phyloP scores from a whole-genome alignment of 495 filamentous ascomycete species.

The Neurospora africana region DNA sequence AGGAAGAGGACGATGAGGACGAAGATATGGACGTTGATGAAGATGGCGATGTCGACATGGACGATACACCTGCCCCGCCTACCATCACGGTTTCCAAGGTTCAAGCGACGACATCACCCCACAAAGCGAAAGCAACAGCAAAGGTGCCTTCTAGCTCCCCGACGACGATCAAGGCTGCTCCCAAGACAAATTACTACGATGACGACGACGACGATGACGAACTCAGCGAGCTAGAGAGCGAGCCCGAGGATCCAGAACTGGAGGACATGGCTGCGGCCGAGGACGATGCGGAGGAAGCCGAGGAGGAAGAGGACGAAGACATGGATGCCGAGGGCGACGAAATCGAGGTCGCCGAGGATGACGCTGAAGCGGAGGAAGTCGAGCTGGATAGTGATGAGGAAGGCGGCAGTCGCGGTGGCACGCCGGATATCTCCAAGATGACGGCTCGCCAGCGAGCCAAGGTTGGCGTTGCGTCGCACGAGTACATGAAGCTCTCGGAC shows the following conservation, averaged over 20 bases:
- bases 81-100: conserved; percentile 37
- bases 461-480: conserved; percentile 49
- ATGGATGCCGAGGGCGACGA: conserved; percentile 53
- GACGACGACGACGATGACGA: conserved; percentile 40
- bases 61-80: conserved; percentile 24
- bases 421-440: conserved; percentile 72
- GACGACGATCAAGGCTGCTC: conserved; percentile 2
- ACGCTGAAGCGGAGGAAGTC: conserved; percentile 43
- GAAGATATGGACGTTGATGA: conserved; percentile 38
- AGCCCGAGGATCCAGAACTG: conserved; percentile 29
- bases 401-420: conserved; percentile 34
- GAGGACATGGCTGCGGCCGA: conserved; percentile 43
- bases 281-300: conserved; percentile 32
- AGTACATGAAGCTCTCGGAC: conserved; percentile 70
- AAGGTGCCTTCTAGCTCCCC: conserved; percentile 6
- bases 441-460: conserved; percentile 78
- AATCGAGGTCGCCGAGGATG: conserved; percentile 48
- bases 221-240: conserved; percentile 38
- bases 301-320: conserved; percentile 40
- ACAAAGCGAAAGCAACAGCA: conserved; percentile 8
- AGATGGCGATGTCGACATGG: conserved; percentile 39
- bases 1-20: conserved; percentile 20
- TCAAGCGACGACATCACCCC: conserved; percentile 12
- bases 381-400: conserved; percentile 59
- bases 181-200: conserved; percentile 30